A percentile compares a stretch with the other conserved stretches of the same genome.
phyloP scores from a whole-genome alignment of 768 basidiomycete genomes.

The Nevesoporus exiguus region DNA sequence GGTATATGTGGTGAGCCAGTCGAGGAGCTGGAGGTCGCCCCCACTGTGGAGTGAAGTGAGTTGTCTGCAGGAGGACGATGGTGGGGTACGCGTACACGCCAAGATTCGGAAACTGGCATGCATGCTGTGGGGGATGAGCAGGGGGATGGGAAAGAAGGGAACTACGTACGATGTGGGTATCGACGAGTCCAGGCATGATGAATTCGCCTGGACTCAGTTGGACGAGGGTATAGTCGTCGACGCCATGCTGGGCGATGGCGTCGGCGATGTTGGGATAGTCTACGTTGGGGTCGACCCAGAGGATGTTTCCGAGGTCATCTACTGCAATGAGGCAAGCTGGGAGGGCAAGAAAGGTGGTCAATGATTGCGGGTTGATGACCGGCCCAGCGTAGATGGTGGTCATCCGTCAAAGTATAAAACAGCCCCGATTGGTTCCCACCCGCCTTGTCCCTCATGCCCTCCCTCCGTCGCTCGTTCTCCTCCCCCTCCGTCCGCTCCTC shows the following conservation, averaged over 20 bases:
- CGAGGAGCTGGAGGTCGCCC: conserved; percentile 80
- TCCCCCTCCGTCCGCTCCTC: conserved; percentile 65
- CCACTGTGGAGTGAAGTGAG: conserved; percentile 47
- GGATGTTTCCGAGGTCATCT: conserved; percentile 50
- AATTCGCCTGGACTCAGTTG: conserved; percentile 56
- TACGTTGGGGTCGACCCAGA: conserved; percentile 69
- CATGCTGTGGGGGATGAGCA: conserved; percentile 25
- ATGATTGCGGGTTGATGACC: conserved; percentile 50
- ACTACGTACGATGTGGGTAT: conserved; percentile 80
- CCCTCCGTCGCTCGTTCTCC: conserved; percentile 75
- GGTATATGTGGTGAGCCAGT: conserved; percentile 82
- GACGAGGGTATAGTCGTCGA: conserved; percentile 31
- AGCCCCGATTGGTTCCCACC: conserved; percentile 33
- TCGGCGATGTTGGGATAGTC: conserved; percentile 44
- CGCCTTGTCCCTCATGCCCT: conserved; percentile 48
- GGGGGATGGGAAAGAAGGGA: not conserved
- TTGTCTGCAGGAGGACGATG: not conserved
- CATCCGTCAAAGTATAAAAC: conserved; percentile 46
- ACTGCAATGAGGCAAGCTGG: conserved; percentile 56
- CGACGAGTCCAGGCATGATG: conserved; percentile 83
- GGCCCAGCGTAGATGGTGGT: conserved; percentile 52
- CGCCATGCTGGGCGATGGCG: conserved; percentile 50
- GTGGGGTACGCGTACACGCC: conserved; percentile 28
- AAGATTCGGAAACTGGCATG: conserved; percentile 42
- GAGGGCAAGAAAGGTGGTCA: conserved; percentile 42